Percentiles rank a stretch among this genome's conserved stretches.
phyloP scores from a whole-genome alignment of 345 rosid genomes.

The Aquilaria malaccensis region DNA sequence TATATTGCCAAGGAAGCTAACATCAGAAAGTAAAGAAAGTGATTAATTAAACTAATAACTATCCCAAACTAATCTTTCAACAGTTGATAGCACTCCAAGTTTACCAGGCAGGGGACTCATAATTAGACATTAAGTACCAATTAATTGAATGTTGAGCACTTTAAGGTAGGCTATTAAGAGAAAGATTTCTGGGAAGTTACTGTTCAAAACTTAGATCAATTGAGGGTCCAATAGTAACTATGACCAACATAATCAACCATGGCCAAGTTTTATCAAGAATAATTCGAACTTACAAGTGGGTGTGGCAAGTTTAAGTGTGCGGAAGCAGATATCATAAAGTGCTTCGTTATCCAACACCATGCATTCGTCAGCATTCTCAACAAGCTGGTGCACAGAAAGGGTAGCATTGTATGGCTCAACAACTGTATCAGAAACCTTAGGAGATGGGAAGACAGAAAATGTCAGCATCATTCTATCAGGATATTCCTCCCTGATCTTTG shows the following conservation, averaged over 20 bases:
- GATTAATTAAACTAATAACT: neutral
- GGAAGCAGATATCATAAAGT: slow-evolving; percentile 15
- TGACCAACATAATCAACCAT: neutral
- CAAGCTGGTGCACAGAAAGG: slow-evolving; percentile 32
- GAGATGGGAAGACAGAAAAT: slow-evolving; percentile 22
- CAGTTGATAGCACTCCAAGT: too few species aligned
- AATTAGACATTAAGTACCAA: too few species aligned
- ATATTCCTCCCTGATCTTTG: slow-evolving; percentile 29
- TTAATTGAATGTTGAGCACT: too few species aligned
- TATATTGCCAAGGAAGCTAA: neutral
- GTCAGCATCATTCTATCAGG: slow-evolving; percentile 34
- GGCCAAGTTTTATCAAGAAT: neutral
- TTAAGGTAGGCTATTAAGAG: neutral
- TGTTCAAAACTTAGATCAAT: too few species aligned
- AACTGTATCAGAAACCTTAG: slow-evolving; percentile 23
- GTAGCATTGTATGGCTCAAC: slow-evolving; percentile 34
- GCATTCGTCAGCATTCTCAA: slow-evolving; percentile 34
- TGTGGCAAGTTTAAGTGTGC: slow-evolving; percentile 18
- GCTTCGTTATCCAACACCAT: slow-evolving; percentile 25
- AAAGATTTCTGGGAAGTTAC: neutral
- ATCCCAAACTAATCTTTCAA: neutral
- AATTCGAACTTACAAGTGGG: slow-evolving; percentile 22
- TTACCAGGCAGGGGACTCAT: too few species aligned
- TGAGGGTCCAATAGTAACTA: neutral
- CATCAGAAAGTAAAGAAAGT: neutral